Evolutionary conservation across 345 rosid species (phyloP), one percentile per base, ranked within the genome.

Genomic region (Boechera divaricarpa): DNA sequence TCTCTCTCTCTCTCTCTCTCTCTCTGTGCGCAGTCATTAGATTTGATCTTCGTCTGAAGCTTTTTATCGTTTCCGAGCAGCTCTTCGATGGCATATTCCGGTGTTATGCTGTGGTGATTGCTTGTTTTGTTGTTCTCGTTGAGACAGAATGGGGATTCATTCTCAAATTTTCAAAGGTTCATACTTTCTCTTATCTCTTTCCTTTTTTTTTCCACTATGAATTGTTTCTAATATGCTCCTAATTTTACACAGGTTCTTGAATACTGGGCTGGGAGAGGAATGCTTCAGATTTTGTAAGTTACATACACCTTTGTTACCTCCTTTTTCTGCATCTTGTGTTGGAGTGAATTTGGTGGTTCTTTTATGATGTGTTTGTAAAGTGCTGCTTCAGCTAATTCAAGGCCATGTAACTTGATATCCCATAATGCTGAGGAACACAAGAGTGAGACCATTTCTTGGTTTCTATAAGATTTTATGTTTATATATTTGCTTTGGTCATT

Each of bases 231-330:
- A 5, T 24, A 63, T 7, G 47, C 52, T 42, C 47, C n/a, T 11
- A 52, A 48, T 42, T 57, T 7, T 38, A 69, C 80, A 74, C 88
- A 95, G 99, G 83, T 92, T 26, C 79, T 95, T 85, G 97, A 95
- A 70, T 95, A 72, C 73, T 95, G 98, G 96, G 96, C 75, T 83
- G 97, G 96, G 5, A 86, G 99, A 87, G 97, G 98, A 63, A 92
- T 92, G 99, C 97, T 95, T 85, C 98, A 95, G 80, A 95, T 95
- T 82, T 95, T 92, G 99, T 95, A 88, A 77, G 97, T 88, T 77
- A n/a, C 68, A 74, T 31, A 45, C 2, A 33, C 9, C 49, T 57
- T 44, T 57, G 24, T 33, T 6, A 53, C 73, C 48, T 38, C 44
- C 31, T 61, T 35, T 13, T 60, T 38, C 2, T 74, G 5, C 63